Percentiles rank a stretch among this genome's conserved stretches.
Conservation (phyloP, 169 alveolate genomes). For the Toxoplasma gondii region DNA sequence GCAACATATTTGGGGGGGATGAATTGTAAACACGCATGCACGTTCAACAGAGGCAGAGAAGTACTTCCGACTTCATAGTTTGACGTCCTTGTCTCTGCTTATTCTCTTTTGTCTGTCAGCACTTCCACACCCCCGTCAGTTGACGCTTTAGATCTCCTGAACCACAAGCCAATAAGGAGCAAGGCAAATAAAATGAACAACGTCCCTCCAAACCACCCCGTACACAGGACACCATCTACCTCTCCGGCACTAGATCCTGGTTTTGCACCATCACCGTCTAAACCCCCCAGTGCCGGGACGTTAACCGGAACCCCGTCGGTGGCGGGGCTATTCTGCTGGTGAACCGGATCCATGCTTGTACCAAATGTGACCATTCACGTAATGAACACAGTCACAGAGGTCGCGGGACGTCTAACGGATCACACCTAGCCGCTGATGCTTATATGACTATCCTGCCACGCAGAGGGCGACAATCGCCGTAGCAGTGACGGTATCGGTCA, state of each 20-base stretch:
- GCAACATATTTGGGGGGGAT: too few species aligned
- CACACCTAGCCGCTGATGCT: too few species aligned
- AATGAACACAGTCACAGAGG: too few species aligned
- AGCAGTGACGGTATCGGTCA: too few species aligned
- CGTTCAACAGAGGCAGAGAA: too few species aligned
- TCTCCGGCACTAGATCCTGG: not conserved
- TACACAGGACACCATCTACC: slow-evolving; percentile 28
- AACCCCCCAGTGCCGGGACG: not conserved
- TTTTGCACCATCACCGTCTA: not conserved
- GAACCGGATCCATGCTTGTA: not conserved
- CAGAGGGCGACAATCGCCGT: too few species aligned
- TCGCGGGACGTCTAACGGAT: too few species aligned
- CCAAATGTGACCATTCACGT: too few species aligned
- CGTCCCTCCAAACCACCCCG: not conserved
- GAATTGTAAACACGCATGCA: too few species aligned
- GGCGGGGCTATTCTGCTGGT: not conserved
- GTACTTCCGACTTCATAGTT: too few species aligned
- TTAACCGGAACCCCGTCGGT: not conserved
- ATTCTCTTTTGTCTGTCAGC: not conserved
- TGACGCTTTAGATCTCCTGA: not conserved
- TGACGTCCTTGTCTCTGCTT: too few species aligned
- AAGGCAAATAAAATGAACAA: not conserved
- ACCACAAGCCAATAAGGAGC: not conserved
- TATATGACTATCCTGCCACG: too few species aligned
- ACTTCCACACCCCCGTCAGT: not conserved